phyloP scores from a whole-genome alignment of 169 alveolate species.

The Theileria parva region DNA sequence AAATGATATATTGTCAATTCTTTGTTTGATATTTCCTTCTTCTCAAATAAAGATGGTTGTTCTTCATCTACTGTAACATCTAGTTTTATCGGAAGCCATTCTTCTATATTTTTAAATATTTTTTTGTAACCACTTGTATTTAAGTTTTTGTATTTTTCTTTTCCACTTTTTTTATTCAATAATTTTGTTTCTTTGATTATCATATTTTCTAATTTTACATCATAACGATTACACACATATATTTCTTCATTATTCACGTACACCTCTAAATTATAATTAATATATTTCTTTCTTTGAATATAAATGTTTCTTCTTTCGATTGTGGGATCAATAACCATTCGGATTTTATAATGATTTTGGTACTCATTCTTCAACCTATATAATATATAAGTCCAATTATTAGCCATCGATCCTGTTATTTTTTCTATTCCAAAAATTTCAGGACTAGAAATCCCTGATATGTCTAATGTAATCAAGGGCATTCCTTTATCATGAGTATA shows the following conservation, averaged over 20 bases:
- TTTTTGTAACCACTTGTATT: too few relatives aligned
- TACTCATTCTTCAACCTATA: background rate
- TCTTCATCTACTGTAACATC: background rate
- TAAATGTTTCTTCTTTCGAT: background rate
- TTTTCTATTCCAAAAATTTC: slow-evolving; percentile 8
- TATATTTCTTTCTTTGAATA: background rate
- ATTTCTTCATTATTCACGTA: background rate
- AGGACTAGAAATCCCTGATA: background rate
- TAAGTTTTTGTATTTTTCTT: too few relatives aligned
- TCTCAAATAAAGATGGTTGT: background rate
- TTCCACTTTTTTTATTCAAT: background rate
- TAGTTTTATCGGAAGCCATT: background rate
- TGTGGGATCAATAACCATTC: background rate
- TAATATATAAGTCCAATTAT: background rate
- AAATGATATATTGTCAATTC: background rate
- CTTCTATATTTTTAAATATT: background rate
- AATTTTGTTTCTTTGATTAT: background rate
- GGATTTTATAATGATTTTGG: background rate
- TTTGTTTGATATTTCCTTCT: background rate
- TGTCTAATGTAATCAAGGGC: background rate
- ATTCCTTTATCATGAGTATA: background rate
- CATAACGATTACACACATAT: too few relatives aligned
- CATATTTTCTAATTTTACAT: background rate
- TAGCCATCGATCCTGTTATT: background rate
- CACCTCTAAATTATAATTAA: background rate